phyloP scores from a whole-genome alignment of 306 rosid genomes.

The Sesbania bispinosa region DNA sequence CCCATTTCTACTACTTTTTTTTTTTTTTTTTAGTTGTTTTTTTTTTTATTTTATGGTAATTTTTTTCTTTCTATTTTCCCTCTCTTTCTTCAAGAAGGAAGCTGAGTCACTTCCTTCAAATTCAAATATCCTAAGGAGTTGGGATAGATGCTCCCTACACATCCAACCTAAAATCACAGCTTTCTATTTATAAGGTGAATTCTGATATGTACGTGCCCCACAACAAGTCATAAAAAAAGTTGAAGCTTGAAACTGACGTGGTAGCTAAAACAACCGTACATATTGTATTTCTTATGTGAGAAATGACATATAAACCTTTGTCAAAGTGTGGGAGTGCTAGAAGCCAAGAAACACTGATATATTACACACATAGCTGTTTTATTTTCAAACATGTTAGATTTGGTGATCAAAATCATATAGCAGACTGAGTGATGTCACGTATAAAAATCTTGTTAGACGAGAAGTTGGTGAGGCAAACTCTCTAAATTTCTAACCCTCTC shows the following conservation, averaged over 20 bases:
- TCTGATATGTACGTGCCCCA: slow-evolving; percentile 2
- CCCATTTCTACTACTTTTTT: slow-evolving; percentile 31
- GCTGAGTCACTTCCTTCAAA: neutral
- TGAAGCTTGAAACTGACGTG: slow-evolving; percentile 24
- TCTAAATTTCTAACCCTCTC: slow-evolving; percentile 29
- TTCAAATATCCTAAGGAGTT: neutral
- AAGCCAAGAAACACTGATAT: neutral
- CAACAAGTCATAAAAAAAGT: neutral
- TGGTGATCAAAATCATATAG: neutral
- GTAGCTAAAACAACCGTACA: neutral
- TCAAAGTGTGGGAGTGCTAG: neutral
- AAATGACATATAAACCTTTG: neutral
- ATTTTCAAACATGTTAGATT: slow-evolving; percentile 19
- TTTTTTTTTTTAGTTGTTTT: no score
- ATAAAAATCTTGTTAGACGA: slow-evolving; percentile 25
- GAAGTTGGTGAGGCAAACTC: slow-evolving; percentile 47
- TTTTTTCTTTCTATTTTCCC: neutral
- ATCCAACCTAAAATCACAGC: neutral
- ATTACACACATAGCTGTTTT: neutral
- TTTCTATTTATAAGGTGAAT: slow-evolving; percentile 27
- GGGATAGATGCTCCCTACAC: slow-evolving; percentile 8
- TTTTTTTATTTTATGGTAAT: neutral
- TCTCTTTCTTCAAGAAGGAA: slow-evolving; percentile 3
- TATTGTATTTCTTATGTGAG: neutral
- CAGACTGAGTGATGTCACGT: neutral